phyloP scores from a whole-genome alignment of 2,329 filamentous ascomycete genomes.

The Xylariales sp. region DNA sequence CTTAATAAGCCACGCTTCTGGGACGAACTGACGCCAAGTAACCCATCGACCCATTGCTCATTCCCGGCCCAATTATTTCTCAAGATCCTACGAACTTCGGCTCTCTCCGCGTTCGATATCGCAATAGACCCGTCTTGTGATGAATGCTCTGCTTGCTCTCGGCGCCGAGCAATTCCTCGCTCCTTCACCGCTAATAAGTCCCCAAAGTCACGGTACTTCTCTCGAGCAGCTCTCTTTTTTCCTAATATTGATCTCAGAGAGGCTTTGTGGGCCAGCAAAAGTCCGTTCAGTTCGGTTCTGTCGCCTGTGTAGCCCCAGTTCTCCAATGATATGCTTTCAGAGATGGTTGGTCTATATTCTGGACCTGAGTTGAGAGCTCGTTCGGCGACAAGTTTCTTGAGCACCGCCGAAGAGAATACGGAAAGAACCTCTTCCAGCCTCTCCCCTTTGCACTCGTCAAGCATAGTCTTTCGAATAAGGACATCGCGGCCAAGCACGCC shows the following conservation, averaged over 20 bases:
- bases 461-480: slow-evolving; percentile 90
- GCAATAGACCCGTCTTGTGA: slow-evolving; percentile 46
- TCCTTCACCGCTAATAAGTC: slow-evolving; percentile 73
- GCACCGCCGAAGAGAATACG: slow-evolving; percentile 83
- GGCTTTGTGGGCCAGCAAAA: slow-evolving; percentile 79
- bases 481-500: slow-evolving; percentile 83
- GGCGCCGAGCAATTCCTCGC: slow-evolving; percentile 64
- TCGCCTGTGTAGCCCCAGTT: slow-evolving; percentile 67
- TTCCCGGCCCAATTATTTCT: slow-evolving; percentile 83
- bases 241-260: slow-evolving; percentile 71
- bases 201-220: slow-evolving; percentile 72
- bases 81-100: slow-evolving; percentile 69
- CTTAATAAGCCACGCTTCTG: slow-evolving; percentile 72
- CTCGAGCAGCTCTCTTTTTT: slow-evolving; percentile 69
- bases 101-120: slow-evolving; percentile 56
- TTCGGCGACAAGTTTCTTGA: slow-evolving; percentile 73
- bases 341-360: slow-evolving; percentile 59
- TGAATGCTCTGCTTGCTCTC: slow-evolving; percentile 57
- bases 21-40: slow-evolving; percentile 71
- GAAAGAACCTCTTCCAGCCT: slow-evolving; percentile 88
- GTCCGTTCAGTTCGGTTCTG: slow-evolving; percentile 67
- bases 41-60: slow-evolving; percentile 76
- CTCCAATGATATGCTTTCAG: slow-evolving; percentile 68
- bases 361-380: slow-evolving; percentile 52
- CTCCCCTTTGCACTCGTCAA: slow-evolving; percentile 95